Evolutionary conservation across 2,329 filamentous ascomycete genomes (phyloP).

Genomic region (Scedosporium aurantiacum): DNA sequence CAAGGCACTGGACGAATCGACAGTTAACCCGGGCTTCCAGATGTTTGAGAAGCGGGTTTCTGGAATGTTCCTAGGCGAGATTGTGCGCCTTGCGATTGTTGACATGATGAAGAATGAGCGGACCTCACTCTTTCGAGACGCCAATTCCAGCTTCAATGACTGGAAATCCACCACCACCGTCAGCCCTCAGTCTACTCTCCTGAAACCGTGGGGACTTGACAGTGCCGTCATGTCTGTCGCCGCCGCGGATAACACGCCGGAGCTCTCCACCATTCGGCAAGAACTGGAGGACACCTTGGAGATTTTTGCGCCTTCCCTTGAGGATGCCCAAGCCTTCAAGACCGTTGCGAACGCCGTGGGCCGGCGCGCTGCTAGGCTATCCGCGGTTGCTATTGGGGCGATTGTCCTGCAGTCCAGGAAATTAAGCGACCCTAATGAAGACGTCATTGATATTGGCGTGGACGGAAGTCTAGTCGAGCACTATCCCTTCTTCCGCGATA

Average conservation of each 20-base stretch:
- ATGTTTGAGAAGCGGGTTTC: slow-evolving; percentile 99
- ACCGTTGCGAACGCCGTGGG: slow-evolving; percentile 72
- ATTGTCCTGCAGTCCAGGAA: slow-evolving; percentile 72
- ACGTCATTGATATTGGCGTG: slow-evolving; percentile 80
- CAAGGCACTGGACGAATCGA: slow-evolving; percentile 62
- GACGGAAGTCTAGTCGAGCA: slow-evolving; percentile 93
- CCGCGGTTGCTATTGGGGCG: slow-evolving; percentile 78
- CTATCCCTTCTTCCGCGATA: slow-evolving; percentile 83
- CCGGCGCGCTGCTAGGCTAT: slow-evolving; percentile 75
- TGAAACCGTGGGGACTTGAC: slow-evolving; percentile 79
- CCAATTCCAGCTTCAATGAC: slow-evolving; percentile 61
- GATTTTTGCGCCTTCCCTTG: slow-evolving; percentile 63
- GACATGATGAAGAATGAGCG: slow-evolving; percentile 58
- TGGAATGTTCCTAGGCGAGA: slow-evolving; percentile 96
- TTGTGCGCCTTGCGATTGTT: slow-evolving; percentile 67
- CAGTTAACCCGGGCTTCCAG: slow-evolving; percentile 85
- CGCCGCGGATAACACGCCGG: slow-evolving; percentile 64
- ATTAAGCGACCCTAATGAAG: slow-evolving; percentile 50
- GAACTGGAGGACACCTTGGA: slow-evolving; percentile 67
- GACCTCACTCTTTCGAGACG: slow-evolving; percentile 64
- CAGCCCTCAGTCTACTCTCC: slow-evolving; percentile 53
- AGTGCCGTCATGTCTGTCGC: slow-evolving; percentile 82
- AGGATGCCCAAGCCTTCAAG: slow-evolving; percentile 85
- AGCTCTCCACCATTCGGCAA: slow-evolving; percentile 63
- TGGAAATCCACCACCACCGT: slow-evolving; percentile 60